phyloP scores from a whole-genome alignment of 768 basidiomycete species.

The Russula sp. region DNA sequence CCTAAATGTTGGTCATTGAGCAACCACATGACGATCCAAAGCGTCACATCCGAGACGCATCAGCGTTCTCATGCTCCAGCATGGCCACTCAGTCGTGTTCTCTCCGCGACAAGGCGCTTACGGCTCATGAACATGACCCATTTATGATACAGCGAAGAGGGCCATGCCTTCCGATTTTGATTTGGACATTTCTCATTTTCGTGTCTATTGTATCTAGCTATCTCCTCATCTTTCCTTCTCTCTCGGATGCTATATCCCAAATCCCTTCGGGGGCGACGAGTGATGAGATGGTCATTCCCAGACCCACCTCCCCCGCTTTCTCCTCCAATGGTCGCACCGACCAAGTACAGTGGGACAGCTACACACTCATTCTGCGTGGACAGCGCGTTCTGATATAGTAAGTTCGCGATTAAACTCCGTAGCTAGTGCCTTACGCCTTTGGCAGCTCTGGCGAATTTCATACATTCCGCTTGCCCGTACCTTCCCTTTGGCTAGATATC shows the following conservation, averaged over 20 bases:
- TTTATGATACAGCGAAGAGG: neutral
- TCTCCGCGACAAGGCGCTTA: neutral
- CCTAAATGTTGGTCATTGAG: neutral
- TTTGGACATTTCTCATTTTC: neutral
- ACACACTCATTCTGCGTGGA: constrained; percentile 20
- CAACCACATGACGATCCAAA: neutral
- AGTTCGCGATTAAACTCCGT: neutral
- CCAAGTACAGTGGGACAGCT: constrained; percentile 21
- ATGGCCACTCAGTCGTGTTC: neutral
- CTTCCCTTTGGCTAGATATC: constrained; percentile 73
- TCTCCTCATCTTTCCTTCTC: neutral
- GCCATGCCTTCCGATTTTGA: neutral
- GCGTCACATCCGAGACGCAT: neutral
- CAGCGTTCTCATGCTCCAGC: neutral
- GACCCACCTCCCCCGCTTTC: neutral
- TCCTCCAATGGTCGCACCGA: constrained; percentile 17
- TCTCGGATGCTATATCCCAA: neutral
- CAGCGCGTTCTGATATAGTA: constrained; percentile 12
- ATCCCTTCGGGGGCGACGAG: neutral
- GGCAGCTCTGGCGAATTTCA: constrained; percentile 79
- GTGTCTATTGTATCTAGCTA: neutral
- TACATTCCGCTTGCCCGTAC: constrained; percentile 73
- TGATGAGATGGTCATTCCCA: neutral
- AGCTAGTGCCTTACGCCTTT: neutral
- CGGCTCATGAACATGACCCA: neutral